These are phyloP conservation scores for Calonectria multiphialidica DNA, from an alignment of 2,329 filamentous ascomycete species.

Conservation along the genomic window DNA sequence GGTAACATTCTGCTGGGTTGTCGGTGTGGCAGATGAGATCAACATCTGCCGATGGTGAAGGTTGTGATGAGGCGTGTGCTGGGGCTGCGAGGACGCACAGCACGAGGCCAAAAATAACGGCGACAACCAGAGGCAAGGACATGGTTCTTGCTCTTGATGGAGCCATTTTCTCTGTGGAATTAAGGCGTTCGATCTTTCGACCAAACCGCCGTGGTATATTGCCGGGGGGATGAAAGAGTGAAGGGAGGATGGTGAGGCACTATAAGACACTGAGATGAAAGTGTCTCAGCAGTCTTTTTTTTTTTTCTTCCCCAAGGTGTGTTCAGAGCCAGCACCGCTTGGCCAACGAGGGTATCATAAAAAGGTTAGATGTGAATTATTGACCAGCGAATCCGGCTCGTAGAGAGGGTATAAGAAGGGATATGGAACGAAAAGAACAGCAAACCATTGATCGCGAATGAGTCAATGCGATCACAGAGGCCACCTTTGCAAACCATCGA, in stretches of 20 bases:
- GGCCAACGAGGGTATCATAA: constrained; percentile 5
- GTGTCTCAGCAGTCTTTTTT: constrained; percentile 12
- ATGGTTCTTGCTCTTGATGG: constrained; percentile 39
- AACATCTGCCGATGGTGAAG: constrained; percentile 50
- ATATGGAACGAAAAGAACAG: constrained; percentile 21
- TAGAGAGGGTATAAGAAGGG: constrained; percentile 6
- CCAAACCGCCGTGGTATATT: not conserved
- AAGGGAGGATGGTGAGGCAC: not conserved
- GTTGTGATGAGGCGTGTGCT: constrained; percentile 46
- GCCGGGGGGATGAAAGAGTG: not conserved
- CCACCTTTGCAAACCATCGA: constrained; percentile 41
- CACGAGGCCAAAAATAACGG: constrained; percentile 44
- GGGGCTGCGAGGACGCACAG: constrained; percentile 42
- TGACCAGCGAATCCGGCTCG: not conserved
- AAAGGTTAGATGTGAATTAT: constrained; percentile 2
- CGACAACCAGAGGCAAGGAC: constrained; percentile 32
- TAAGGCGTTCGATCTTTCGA: not conserved
- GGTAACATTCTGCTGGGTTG: constrained; percentile 73
- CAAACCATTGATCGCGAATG: constrained; percentile 32
- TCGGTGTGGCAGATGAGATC: constrained; percentile 75
- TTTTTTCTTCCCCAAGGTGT: not conserved
- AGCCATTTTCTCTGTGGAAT: constrained; percentile 34
- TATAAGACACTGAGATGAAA: not conserved
- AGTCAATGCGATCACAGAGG: constrained; percentile 34
- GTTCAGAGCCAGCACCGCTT: not conserved